Base-by-base conservation (phyloP, 2,329 filamentous ascomycete genomes). In the Sporothrix inflata region DNA sequence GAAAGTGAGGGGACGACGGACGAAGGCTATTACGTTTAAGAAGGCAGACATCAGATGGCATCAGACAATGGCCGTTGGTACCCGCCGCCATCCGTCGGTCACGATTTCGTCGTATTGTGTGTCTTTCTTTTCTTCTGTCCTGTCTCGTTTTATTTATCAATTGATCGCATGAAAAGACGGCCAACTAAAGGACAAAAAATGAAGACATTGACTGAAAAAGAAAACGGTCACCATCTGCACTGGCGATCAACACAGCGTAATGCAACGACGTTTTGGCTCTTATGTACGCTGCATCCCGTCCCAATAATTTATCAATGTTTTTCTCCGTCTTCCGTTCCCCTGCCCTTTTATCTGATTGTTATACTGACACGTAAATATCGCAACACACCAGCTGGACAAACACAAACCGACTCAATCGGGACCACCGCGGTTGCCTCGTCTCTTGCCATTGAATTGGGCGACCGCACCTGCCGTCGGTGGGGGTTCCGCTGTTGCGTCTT, bases 141-240 rank as follows among this genome's bases (percentile, higher is more conserved):
- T 16, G 9, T 45, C 42, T 45, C 3, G 9, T 45, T 45, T 45
- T 45, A 45, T 45, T 16, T 45, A 45, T 11, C 16, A 11, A 45
- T 45, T 45, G 3, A 34, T 34, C 30, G 3, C 30, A 3, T 42
- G n/a, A 49, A n/a, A 7, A 30, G 51, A 19, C 27, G 30, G 3
- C 3, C 11, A 16, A 24, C 9, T 9, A 42, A 40, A 21, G 4
- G 6, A 9, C 19, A n/a, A 27, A 65, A 6, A 42, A 21, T 1
- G 12, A 53, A 42, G n/a, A 45, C 2, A 24, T 27, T 3, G 45
- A 42, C 7, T 6, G 11, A 19, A 27, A 65, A 45, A 4, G 1
- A n/a, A n/a, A 63, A 65, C 60, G 60, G 60, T 65, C 21, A n/a
- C 38, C 38, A 65, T 45, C 60, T 65, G 60, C n/a, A 27, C 21